These are phyloP conservation scores for Zoysia pacifica DNA, from an alignment of 176 grass and related monocot species.

Conservation along the genomic window DNA sequence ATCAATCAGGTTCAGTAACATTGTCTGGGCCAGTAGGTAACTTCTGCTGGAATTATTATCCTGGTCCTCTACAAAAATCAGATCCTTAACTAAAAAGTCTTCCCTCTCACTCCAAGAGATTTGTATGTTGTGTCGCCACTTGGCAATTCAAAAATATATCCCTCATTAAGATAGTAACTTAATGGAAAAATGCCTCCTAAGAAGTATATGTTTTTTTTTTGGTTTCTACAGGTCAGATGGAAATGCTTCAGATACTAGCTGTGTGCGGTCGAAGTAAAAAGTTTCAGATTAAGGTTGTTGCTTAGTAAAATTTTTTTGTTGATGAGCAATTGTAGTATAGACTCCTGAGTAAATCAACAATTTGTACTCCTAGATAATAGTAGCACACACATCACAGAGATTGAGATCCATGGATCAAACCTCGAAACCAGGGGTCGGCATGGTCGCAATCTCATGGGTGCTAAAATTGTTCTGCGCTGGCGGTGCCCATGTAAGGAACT, in stretches of 20 bases:
- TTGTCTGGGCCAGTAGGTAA: neutral
- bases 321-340: slow-evolving; percentile 19
- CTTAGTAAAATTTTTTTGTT: neutral
- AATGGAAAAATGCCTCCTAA: neutral
- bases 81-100: slow-evolving; percentile 6
- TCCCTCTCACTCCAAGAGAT: neutral
- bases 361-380: neutral
- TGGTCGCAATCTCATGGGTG: slow-evolving; percentile 43
- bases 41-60: neutral
- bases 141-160: slow-evolving; percentile 34
- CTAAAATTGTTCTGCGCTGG: slow-evolving; percentile 46
- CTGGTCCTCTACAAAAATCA: neutral
- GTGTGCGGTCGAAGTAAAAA: neutral
- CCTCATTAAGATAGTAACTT: slow-evolving; percentile 12
- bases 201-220: neutral
- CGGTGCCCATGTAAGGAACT: slow-evolving; percentile 41
- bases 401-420: slow-evolving; percentile 35
- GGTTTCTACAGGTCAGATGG: neutral
- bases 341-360: neutral
- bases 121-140: neutral
- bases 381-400: neutral
- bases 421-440: slow-evolving; percentile 54
- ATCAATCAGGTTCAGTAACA: neutral
- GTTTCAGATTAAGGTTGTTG: neutral
- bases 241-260: neutral